These are phyloP conservation scores for Ophiostoma perfectum DNA, from an alignment of 2,329 filamentous ascomycete genomes.

Conservation along the genomic window DNA sequence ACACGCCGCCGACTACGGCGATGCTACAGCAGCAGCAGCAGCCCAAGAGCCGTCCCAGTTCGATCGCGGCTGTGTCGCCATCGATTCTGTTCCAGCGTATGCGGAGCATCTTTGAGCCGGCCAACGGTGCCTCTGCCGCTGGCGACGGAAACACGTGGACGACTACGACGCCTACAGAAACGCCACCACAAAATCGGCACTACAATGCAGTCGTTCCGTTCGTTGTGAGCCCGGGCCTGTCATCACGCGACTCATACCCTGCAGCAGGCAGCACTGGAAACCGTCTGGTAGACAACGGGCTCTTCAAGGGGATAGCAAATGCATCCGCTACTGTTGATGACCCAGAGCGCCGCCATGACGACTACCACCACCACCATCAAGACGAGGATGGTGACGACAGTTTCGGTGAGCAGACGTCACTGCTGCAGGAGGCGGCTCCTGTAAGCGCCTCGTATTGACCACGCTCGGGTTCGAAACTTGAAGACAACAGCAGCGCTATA, in stretches of 20 bases:
- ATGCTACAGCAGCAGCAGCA: constrained; percentile 9
- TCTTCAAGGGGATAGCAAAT: constrained; percentile 1
- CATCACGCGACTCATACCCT: constrained; percentile 28
- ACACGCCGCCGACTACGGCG: constrained; percentile 27
- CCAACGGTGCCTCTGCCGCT: constrained; percentile 9
- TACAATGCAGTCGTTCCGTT: neutral
- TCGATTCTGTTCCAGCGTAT: constrained; percentile 38
- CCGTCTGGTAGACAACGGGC: constrained; percentile 23
- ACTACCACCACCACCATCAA: neutral
- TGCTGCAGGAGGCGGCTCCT: constrained; percentile 28
- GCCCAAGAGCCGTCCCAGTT: constrained; percentile 21
- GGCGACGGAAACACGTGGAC: neutral
- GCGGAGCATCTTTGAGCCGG: constrained; percentile 39
- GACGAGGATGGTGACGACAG: constrained; percentile 27
- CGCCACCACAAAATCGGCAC: neutral
- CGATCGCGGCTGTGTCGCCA: constrained; percentile 25
- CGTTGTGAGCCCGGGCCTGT: neutral
- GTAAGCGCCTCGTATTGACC: constrained; percentile 33
- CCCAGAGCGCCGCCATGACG: neutral
- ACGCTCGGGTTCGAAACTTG: constrained; percentile 31
- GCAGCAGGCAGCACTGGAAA: constrained; percentile 25
- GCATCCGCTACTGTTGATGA: neutral
- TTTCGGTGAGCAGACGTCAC: constrained; percentile 32
- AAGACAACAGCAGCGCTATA: neutral
- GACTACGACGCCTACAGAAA: constrained; percentile 5